phyloP scores from a whole-genome alignment of 2,329 filamentous ascomycete genomes.

The Epichloe scottii region DNA sequence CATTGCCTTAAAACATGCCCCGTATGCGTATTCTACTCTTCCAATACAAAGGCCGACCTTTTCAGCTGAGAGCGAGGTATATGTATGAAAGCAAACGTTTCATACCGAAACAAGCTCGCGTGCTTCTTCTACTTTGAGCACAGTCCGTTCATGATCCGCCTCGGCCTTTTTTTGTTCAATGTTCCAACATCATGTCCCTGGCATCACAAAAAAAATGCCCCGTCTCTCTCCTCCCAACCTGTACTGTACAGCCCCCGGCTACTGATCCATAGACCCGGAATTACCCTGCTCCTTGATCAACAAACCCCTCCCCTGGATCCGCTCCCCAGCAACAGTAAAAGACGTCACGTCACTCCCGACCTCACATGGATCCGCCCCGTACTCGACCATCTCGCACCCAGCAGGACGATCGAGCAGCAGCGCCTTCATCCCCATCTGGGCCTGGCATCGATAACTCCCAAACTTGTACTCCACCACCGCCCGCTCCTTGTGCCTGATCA shows the following conservation, averaged over 20 bases:
- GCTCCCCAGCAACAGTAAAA: slow-evolving; percentile 19
- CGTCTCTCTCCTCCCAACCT: neutral
- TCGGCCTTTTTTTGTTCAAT: no score
- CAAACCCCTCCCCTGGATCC: slow-evolving; percentile 21
- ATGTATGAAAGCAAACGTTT: neutral
- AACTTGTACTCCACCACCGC: slow-evolving; percentile 38
- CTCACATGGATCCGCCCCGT: slow-evolving; percentile 26
- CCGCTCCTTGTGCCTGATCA: slow-evolving; percentile 15
- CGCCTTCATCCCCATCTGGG: slow-evolving; percentile 33
- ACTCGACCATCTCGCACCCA: slow-evolving; percentile 26
- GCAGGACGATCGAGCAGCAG: slow-evolving; percentile 22
- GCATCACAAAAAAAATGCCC: neutral
- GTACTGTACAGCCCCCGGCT: no score
- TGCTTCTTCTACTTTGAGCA: neutral
- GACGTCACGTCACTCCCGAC: slow-evolving; percentile 19
- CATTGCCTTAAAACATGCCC: no score
- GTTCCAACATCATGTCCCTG: neutral
- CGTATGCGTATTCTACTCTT: no score
- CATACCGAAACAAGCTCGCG: neutral
- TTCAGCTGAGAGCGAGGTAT: no score
- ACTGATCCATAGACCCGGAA: no score
- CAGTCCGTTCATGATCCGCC: neutral
- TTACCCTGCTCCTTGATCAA: neutral
- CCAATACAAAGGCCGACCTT: no score
- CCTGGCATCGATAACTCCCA: slow-evolving; percentile 42